Conservation (phyloP, 169 alveolate species). For the Neospora caninum region DNA sequence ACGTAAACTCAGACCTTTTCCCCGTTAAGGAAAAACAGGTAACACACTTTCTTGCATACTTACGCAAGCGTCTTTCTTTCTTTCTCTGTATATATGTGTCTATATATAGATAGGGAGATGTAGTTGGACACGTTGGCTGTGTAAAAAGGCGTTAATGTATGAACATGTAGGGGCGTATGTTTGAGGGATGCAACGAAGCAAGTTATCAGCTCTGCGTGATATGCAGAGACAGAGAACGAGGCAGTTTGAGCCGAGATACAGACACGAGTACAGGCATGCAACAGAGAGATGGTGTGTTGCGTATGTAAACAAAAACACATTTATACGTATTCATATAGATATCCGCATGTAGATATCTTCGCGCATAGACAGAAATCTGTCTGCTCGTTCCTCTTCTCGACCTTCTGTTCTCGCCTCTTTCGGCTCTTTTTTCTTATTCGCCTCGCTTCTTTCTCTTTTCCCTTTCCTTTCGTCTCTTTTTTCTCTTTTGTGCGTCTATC, state of each 20-base stretch:
- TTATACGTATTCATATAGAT: too few relatives aligned
- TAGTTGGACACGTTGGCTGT: too few relatives aligned
- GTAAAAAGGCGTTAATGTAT: too few relatives aligned
- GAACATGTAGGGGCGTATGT: too few relatives aligned
- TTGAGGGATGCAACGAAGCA: too few relatives aligned
- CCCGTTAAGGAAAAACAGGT: conserved; percentile 87
- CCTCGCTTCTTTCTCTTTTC: neutral
- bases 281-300: neutral
- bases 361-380: too few relatives aligned
- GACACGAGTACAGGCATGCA: too few relatives aligned
- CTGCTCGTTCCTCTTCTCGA: neutral
- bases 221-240: too few relatives aligned
- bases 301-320: too few relatives aligned
- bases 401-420: neutral
- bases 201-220: too few relatives aligned
- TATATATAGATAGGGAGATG: neutral
- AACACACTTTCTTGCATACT: neutral
- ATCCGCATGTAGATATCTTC: too few relatives aligned
- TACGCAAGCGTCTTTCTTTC: neutral
- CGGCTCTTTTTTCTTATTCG: neutral
- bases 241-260: too few relatives aligned
- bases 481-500: neutral
- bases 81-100: neutral
- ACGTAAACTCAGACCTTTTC: conserved; percentile 86
- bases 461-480: neutral